phyloP scores from a whole-genome alignment of 768 basidiomycete genomes.

The Tricholomella constricta region DNA sequence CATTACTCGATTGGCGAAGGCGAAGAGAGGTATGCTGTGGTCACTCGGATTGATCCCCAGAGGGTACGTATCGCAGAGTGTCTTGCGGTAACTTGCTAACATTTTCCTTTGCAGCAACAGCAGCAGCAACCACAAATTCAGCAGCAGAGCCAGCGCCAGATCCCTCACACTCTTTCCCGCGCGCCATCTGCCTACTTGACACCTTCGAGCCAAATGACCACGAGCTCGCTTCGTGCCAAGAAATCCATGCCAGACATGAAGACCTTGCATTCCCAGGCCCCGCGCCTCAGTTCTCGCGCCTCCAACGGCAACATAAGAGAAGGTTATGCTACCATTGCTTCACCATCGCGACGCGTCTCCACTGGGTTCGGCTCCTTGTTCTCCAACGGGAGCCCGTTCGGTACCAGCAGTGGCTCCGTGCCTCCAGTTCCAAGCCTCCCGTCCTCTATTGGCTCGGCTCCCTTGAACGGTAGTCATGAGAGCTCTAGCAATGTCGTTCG shows the following conservation, averaged over 20 bases:
- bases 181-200: conserved; percentile 81
- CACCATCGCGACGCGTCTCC: conserved; percentile 77
- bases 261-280: conserved; percentile 76
- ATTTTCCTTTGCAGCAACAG: conserved; percentile 12
- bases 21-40: conserved; percentile 91
- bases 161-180: conserved; percentile 72
- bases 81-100: conserved; percentile 1
- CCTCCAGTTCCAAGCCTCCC: conserved; percentile 85
- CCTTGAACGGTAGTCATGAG: conserved; percentile 48
- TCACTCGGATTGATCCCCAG: conserved; percentile 86
- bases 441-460: conserved; percentile 46
- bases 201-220: conserved; percentile 49
- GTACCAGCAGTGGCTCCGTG: conserved; percentile 38
- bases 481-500: conserved; percentile 64
- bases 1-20: conserved; percentile 93
- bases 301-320: conserved; percentile 89
- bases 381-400: conserved; percentile 51
- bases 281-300: conserved; percentile 75
- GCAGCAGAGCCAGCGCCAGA: conserved; percentile 47
- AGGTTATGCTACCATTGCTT: conserved; percentile 86
- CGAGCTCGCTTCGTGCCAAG: conserved; percentile 78
- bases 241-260: conserved; percentile 99
- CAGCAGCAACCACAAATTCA: conserved; percentile 46
- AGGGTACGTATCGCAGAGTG: conserved; percentile 51
- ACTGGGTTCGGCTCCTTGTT: conserved; percentile 74